phyloP scores from a whole-genome alignment of 169 alveolate genomes.

The Plasmodium chabaudi region DNA sequence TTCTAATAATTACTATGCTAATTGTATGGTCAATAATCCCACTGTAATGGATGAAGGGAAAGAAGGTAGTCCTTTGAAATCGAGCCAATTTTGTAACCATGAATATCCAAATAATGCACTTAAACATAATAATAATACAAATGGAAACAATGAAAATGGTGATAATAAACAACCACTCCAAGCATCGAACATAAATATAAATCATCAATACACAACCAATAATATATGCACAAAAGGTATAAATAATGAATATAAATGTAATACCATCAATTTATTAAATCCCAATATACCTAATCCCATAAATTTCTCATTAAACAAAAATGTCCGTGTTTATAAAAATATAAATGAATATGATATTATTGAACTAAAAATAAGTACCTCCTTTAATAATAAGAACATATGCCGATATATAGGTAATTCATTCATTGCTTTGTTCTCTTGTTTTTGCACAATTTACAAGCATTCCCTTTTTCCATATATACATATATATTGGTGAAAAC shows the following conservation, averaged over 20 bases:
- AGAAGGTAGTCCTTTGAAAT: too few species aligned
- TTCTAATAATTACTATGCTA: too few species aligned
- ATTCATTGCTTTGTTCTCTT: neutral
- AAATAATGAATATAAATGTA: conserved; percentile 6
- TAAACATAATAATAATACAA: neutral
- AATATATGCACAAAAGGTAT: conserved; percentile 16
- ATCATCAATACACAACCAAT: conserved; percentile 11
- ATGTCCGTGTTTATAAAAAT: conserved; percentile 73
- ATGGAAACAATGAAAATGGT: conserved; percentile 6
- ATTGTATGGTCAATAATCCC: too few species aligned
- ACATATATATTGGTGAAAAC: too few species aligned
- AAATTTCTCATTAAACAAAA: conserved; percentile 19
- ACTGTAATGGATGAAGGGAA: too few species aligned
- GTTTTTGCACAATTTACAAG: neutral
- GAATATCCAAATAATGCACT: too few species aligned
- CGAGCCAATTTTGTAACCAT: too few species aligned
- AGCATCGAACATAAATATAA: conserved; percentile 2
- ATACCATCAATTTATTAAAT: conserved; percentile 8
- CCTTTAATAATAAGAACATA: conserved; percentile 66
- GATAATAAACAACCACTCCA: neutral
- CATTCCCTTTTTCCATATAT: too few species aligned
- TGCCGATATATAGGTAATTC: conserved; percentile 72
- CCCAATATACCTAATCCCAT: neutral
- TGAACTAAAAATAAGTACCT: conserved; percentile 71
- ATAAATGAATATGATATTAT: conserved; percentile 74